Evolutionary conservation across 1,139 yeast species (phyloP).

Genomic region (Magnusiomyces ingens): DNA sequence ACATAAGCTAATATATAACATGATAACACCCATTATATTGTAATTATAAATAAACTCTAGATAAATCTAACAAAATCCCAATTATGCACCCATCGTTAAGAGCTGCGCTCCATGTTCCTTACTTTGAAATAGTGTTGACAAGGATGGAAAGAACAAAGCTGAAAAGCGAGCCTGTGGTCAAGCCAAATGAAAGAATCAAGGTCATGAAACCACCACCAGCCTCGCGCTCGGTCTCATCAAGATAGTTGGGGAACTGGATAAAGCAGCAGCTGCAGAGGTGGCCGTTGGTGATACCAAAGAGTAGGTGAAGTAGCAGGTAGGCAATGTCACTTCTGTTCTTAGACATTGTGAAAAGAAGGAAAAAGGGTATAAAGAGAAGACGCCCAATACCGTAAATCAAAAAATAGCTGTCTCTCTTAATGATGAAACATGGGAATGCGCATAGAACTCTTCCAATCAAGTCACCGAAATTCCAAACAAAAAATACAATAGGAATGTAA

Average conservation of each 20-base stretch:
- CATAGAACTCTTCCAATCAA: constrained; percentile 61
- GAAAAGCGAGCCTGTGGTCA: constrained; percentile 68
- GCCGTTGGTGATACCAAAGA: constrained; percentile 84
- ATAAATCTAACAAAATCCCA: too few relatives aligned
- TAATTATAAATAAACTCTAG: too few relatives aligned
- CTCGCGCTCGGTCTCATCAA: constrained; percentile 60
- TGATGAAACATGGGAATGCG: constrained; percentile 31
- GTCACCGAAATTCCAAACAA: constrained; percentile 89
- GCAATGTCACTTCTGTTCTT: constrained; percentile 50
- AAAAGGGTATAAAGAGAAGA: constrained; percentile 48
- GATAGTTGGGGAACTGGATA: constrained; percentile 63
- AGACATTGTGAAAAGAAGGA: constrained; percentile 51
- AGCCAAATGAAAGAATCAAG: constrained; percentile 64
- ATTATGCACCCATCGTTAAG: too few relatives aligned
- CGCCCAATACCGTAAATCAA: constrained; percentile 21
- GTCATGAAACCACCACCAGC: constrained; percentile 95
- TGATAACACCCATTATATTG: too few relatives aligned
- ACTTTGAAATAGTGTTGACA: background rate
- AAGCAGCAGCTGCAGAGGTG: constrained; percentile 75
- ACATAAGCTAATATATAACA: too few relatives aligned
- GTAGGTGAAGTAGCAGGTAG: constrained; percentile 62
- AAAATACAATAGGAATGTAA: constrained; percentile 69
- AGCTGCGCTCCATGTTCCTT: background rate
- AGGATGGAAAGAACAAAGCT: constrained; percentile 57
- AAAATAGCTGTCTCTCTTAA: constrained; percentile 16